Base-by-base conservation (phyloP, 2,329 filamentous ascomycete genomes). In the Phialophora expanda region DNA sequence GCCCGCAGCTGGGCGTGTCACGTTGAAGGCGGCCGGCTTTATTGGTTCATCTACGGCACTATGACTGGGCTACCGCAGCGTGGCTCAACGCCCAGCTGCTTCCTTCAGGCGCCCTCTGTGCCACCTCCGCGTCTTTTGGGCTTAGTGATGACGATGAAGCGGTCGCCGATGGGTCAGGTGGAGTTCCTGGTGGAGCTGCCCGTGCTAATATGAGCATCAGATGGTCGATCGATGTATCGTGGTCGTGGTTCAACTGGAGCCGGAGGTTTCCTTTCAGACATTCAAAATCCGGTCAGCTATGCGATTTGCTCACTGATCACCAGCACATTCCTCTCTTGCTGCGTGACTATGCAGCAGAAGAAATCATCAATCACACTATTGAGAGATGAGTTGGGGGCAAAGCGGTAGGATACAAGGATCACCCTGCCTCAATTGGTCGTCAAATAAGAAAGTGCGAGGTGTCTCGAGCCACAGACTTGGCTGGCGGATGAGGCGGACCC, bases 61-160 rank as follows among this genome's bases (percentile, higher is more conserved):
- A 57, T 30, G 20, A 32, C 34, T 51, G 61, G 61, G 65, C 66
- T 62, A 57, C 66, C 46, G 53, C 59, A 61, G 64, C 55, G 63
- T 63, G 66, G 58, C 54, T 58, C 53, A 22, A 46, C 62, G 66
- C 66, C 65, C 61, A 64, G 61, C 61, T 63, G 56, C 57, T 59
- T 62, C 55, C 63, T 41, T 62, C 48, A 68, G 56, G 63, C 57
- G 63, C 63, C 64, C 61, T 61, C 44, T 62, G 64, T 69, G 48
- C 66, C 66, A 69, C 66, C 57, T 51, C 34, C 28, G 30, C 44
- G 51, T 50, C 20, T 44, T 64, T 66, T 38, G 30, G 64, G 66
- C 64, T 54, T 69, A 69, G 66, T 69, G 66, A 69, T 69, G 64
- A 66, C 64, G 64, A 64, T 61, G 61, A 66, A 66, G 63, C 61